Evolutionary conservation across 192 early-diverging fungal genomes (phyloP), one percentile per base, ranked within the genome.

Genomic region (Rhizoclosmatium sp.): DNA sequence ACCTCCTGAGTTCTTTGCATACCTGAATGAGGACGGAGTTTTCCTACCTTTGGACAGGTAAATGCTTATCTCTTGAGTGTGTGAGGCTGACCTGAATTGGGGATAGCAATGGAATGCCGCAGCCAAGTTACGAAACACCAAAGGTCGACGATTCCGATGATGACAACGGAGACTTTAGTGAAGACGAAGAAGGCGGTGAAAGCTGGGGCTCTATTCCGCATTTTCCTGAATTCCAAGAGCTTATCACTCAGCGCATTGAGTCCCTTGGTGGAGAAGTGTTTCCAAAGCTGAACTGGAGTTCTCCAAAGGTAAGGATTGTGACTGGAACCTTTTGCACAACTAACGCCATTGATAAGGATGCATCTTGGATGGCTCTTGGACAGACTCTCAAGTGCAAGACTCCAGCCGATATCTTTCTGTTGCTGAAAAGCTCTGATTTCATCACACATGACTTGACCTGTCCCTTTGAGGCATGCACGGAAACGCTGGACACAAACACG

Each of bases 251-350:
- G n/a, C 49, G 75, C 2, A 94, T 99, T 47, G 87, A 86, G 1
- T 84, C 88, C 41, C 88, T 95, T 47, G 95, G 92, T 39, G 95
- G 94, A 5, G 88, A 85, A 10, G 93, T 95, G 41, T 96, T 99
- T 78, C 96, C 97, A 19, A 97, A 98, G 58, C 90, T 99, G 66
- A 95, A 94, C 80, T 99, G 98, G 98, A 94, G 92, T 71, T 93
- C 95, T 0, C 98, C 98, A 2, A 92, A 92, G 71, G 91, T 93
- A 58, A 40, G 45, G 0, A 31, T 14, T 79, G 46, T n/a, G 3
- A 64, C 31, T 31, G 31, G 31, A 31, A 31, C 16, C 41, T 14
- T 62, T 78, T 10, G 2, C 4, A 45, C 48, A 16, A 10, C 1
- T 47, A 9, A 47, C 46, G 2, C 47, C 12, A 2, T 31, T 45